Conservation (phyloP, 169 alveolate species). For the Cyclospora cayetanensis region DNA sequence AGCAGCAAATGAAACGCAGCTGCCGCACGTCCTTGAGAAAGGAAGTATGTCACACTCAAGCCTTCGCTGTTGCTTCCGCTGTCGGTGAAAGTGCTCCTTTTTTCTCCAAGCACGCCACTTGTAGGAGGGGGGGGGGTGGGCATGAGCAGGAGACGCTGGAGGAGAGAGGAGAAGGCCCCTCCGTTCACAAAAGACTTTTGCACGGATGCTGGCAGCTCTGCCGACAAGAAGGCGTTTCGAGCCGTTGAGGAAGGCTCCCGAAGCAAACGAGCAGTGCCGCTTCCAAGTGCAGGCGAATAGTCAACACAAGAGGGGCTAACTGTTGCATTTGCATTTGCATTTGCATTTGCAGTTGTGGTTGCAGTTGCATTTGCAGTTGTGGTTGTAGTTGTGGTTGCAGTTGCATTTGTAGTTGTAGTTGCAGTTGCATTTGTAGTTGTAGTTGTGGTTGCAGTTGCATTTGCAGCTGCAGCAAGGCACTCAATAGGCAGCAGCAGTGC, state of each 20-base stretch:
- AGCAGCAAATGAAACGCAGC: background rate
- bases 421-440: background rate
- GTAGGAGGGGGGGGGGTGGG: too few relatives aligned
- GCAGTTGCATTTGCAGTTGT: background rate
- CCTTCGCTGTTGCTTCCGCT: slow-evolving; percentile 76
- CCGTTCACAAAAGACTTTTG: background rate
- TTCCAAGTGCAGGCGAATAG: background rate
- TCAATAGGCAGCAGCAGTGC: slow-evolving; percentile 38
- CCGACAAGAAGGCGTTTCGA: background rate
- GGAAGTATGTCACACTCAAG: slow-evolving; percentile 52
- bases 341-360: background rate
- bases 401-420: background rate
- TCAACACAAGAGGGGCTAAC: background rate
- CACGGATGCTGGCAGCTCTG: background rate
- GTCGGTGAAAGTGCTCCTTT: slow-evolving; percentile 44
- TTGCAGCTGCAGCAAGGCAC: slow-evolving; percentile 35
- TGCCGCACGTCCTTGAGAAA: background rate
- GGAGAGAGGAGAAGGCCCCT: background rate
- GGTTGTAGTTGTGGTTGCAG: background rate
- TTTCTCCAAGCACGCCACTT: too few relatives aligned
- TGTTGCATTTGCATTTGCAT: background rate
- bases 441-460: background rate
- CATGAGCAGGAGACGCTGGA: background rate
- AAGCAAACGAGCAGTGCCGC: background rate
- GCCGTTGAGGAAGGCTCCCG: background rate